Percentiles rank a stretch among this genome's conserved stretches.
Conservation (phyloP, 2,329 filamentous ascomycete genomes). For the Xylariaceae sp. region DNA sequence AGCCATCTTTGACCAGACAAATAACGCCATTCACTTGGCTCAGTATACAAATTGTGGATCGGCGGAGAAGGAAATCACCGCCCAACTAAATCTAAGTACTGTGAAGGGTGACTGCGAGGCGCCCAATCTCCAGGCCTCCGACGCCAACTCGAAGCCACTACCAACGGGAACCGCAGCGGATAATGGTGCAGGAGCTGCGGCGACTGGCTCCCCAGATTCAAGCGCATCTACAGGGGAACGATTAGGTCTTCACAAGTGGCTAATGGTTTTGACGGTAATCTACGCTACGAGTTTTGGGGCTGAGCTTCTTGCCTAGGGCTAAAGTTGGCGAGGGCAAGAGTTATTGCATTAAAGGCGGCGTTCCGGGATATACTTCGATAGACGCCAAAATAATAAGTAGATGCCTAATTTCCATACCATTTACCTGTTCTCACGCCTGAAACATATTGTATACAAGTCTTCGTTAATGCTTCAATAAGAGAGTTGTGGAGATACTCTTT, state of each 20-base stretch:
- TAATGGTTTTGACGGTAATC: constrained; percentile 4
- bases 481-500: too few species aligned
- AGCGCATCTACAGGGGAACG: not conserved
- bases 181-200: constrained; percentile 4
- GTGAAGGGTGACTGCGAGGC: constrained; percentile 39
- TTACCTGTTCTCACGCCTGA: too few species aligned
- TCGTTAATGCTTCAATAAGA: too few species aligned
- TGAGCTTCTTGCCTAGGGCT: not conserved
- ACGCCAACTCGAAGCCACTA: constrained; percentile 16
- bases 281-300: not conserved
- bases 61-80: constrained; percentile 49
- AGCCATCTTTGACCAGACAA: constrained; percentile 61
- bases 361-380: constrained; percentile 8
- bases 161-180: too few species aligned
- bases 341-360: constrained; percentile 8
- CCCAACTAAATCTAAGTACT: constrained; percentile 37
- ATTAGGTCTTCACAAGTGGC: not conserved
- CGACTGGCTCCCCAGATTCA: constrained; percentile 9
- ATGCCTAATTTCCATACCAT: too few species aligned
- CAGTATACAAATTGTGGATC: constrained; percentile 60
- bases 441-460: too few species aligned
- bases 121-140: constrained; percentile 23
- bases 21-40: constrained; percentile 55
- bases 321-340: not conserved
- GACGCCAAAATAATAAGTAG: not conserved